phyloP scores from a whole-genome alignment of 169 alveolate genomes.

The Perkinsus olseni region DNA sequence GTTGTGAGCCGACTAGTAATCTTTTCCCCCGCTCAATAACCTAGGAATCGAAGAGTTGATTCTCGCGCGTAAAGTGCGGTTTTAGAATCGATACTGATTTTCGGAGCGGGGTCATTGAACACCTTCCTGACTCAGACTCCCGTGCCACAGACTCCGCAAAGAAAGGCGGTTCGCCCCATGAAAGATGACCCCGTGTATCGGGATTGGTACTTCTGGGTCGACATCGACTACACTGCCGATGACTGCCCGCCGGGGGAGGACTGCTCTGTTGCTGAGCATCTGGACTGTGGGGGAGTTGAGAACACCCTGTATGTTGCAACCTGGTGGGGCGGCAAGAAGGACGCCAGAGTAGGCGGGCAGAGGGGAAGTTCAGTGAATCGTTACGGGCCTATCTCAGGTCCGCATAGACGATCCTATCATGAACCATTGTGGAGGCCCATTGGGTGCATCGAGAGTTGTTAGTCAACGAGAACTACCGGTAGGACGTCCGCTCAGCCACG shows the following conservation, averaged over 20 bases:
- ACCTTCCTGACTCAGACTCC: no score
- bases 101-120: no score
- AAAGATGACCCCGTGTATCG: not conserved
- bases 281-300: not conserved
- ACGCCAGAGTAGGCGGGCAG: not conserved
- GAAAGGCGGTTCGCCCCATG: not conserved
- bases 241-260: not conserved
- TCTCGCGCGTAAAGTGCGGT: no score
- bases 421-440: not conserved
- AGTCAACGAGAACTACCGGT: not conserved
- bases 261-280: not conserved
- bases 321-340: not conserved
- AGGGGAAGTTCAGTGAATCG: not conserved
- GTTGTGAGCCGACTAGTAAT: no score
- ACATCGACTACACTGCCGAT: not conserved
- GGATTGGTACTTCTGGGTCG: not conserved
- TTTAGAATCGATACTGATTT: no score
- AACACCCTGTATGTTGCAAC: not conserved
- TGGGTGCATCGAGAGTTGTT: not conserved
- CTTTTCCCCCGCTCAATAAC: not conserved
- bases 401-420: not conserved
- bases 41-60: not conserved
- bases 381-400: not conserved
- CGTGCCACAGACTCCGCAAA: no score
- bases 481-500: not conserved